Conservation (phyloP, 805 yeast species). For the Lachancea thermotolerans region DNA sequence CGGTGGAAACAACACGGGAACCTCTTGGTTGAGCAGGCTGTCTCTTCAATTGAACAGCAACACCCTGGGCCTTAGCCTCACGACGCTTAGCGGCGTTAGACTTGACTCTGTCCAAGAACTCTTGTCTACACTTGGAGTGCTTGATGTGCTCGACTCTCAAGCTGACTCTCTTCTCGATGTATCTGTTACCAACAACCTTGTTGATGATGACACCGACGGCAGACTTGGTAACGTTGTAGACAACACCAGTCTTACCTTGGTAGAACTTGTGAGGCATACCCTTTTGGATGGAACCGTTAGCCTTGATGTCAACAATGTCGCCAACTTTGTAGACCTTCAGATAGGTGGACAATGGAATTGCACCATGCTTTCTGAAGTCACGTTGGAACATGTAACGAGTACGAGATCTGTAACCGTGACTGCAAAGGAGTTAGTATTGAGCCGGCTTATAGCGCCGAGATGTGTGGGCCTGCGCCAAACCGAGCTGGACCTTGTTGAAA, state of each 20-base stretch:
- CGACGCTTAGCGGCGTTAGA: constrained; percentile 86
- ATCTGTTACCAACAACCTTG: constrained; percentile 99
- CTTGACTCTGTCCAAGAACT: constrained; percentile 98
- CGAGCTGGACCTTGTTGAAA: too few relatives aligned
- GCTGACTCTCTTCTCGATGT: constrained; percentile 97
- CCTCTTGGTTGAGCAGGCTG: constrained; percentile 98
- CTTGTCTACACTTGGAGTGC: constrained; percentile 99
- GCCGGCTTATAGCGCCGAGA: not conserved
- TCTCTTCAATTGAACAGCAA: constrained; percentile 89
- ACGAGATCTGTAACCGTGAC: constrained; percentile 99
- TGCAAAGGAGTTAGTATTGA: constrained; percentile 22
- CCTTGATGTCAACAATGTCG: constrained; percentile 98
- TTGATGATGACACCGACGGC: constrained; percentile 97
- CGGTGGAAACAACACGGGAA: constrained; percentile 76
- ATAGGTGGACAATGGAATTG: constrained; percentile 91
- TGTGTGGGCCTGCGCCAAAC: not conserved
- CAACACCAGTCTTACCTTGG: constrained; percentile 99
- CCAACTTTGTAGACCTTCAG: constrained; percentile 97
- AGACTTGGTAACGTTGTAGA: constrained; percentile 97
- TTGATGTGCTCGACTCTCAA: constrained; percentile 97
- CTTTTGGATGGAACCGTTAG: constrained; percentile 98
- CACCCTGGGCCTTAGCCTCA: constrained; percentile 95
- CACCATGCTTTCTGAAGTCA: constrained; percentile 96
- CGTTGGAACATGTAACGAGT: constrained; percentile 99
- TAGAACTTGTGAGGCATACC: constrained; percentile 99